Base-by-base conservation (phyloP, 352 stramenopile species). In the Phytopythium vexans region DNA sequence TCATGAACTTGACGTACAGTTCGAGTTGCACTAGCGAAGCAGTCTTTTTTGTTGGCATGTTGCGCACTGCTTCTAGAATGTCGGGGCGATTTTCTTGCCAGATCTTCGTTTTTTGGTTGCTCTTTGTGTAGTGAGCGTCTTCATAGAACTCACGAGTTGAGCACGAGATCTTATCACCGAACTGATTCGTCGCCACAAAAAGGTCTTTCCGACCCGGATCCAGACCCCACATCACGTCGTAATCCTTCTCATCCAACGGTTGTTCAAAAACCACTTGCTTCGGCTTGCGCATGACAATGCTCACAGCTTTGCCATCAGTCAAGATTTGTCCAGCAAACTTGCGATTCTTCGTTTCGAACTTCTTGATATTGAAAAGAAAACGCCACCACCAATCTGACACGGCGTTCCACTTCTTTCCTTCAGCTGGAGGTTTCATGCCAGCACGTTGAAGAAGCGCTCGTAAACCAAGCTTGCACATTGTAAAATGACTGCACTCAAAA, bases 31-130 rank as follows among this genome's bases (percentile, higher is more conserved):
- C 36, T 0, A 58, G 42, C 44, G 34, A 44, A 0, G 37, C 12
- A 8, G 49, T 64, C 49, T 64, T 64, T 27, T 64, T 64, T 3
- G 43, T 58, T 2, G 49, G 49, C 56, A 54, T 63, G 42, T 53
- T 54, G 21, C 41, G 49, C 3, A 49, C 41, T 1, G 49, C 56
- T 49, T 58, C 56, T 5, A 58, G 42, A 8, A 63, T 39, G 14
- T 38, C 38, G 0, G 41, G 16, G 10, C 42, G 37, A 14, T 44
- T 37, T n/a, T 53, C 42, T 53, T 58, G 35, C 43, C 49, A 58
- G n/a, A 53, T 58, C 49, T 52, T 63, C 12, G 21, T 58, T 41
- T 52, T 63, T 12, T 63, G 41, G 5, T 63, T 58, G 8, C 15
- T 10, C 36, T 63, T 52, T 31, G 15, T 63, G 49, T 54, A 63